These are phyloP conservation scores for Dactylorhiza incarnata DNA, from an alignment of 106 monocot genomes.

Conservation along the genomic window DNA sequence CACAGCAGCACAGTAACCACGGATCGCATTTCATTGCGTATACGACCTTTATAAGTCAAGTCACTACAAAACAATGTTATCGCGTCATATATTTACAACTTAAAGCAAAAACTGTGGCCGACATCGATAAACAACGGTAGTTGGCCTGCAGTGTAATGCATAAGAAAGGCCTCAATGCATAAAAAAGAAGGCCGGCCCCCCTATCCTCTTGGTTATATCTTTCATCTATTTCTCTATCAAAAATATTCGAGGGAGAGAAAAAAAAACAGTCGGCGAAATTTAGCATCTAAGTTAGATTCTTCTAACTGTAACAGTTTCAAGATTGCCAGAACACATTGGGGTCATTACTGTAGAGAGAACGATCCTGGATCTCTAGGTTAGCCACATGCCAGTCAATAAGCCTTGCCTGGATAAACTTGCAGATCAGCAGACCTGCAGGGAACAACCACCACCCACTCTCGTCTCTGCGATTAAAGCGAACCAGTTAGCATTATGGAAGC, in stretches of 20 bases:
- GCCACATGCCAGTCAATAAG: slow-evolving; percentile 94
- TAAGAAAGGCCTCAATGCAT: slow-evolving; percentile 6
- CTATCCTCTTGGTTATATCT: neutral
- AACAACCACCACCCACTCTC: slow-evolving; percentile 98
- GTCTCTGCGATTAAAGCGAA: slow-evolving; percentile 41
- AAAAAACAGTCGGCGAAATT: slow-evolving; percentile 4
- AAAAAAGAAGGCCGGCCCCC: slow-evolving; percentile 10
- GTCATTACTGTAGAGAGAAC: slow-evolving; percentile 87
- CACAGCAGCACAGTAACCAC: too few species aligned
- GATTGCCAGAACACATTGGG: slow-evolving; percentile 83
- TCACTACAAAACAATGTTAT: slow-evolving; percentile 12
- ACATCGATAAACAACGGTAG: slow-evolving; percentile 4
- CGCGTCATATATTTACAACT: slow-evolving; percentile 13
- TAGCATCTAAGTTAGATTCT: slow-evolving; percentile 6
- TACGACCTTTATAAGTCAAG: neutral
- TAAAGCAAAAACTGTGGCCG: slow-evolving; percentile 1
- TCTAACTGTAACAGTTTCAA: slow-evolving; percentile 25
- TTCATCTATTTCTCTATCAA: slow-evolving; percentile 5
- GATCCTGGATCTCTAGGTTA: slow-evolving; percentile 98
- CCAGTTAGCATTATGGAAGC: neutral
- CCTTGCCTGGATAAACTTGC: slow-evolving; percentile 80
- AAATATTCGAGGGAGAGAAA: neutral
- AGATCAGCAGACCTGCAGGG: slow-evolving; percentile 53
- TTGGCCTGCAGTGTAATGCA: slow-evolving; percentile 4
- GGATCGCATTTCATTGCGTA: too few species aligned